phyloP scores from a whole-genome alignment of 805 yeast species.

The Suhomyces sp. region DNA sequence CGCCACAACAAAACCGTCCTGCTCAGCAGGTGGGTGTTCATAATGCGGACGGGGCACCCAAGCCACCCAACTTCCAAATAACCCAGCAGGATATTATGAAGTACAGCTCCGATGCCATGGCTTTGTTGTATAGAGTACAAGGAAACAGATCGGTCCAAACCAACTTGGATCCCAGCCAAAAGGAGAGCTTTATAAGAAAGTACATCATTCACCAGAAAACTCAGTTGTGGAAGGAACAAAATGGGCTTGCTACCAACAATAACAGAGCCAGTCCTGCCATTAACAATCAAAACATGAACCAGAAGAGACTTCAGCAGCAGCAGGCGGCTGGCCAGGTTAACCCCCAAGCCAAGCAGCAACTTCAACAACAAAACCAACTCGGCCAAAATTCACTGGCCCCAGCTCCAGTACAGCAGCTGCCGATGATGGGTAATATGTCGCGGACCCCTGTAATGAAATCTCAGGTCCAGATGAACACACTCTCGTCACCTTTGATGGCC shows the following conservation, averaged over 20 bases:
- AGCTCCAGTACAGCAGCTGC: conserved; percentile 13
- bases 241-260: conserved; percentile 13
- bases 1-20: conserved; percentile 14
- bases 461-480: conserved; percentile 13
- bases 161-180: conserved; percentile 34
- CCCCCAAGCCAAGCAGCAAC: conserved; percentile 8
- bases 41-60: conserved; percentile 7
- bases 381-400: conserved; percentile 1
- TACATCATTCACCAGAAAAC: conserved; percentile 40
- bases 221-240: conserved; percentile 25
- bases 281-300: conserved; percentile 5
- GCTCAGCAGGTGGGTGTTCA: conserved; percentile 4
- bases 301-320: conserved; percentile 8
- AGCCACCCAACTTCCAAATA: conserved; percentile 31
- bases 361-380: conserved; percentile 1
- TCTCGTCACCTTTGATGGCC: conserved; percentile 19
- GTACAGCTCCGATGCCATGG: conserved; percentile 40
- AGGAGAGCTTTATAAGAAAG: conserved; percentile 37
- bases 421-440: conserved; percentile 14
- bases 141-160: conserved; percentile 33
- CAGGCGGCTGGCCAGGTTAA: conserved; percentile 5
- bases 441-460: conserved; percentile 13
- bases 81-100: conserved; percentile 39
- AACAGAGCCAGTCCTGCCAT: neutral
- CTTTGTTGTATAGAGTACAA: conserved; percentile 34